Evolutionary conservation across 106 monocot species (phyloP), one percentile per base, ranked within the genome.

Genomic region (Iris macrosiphon): DNA sequence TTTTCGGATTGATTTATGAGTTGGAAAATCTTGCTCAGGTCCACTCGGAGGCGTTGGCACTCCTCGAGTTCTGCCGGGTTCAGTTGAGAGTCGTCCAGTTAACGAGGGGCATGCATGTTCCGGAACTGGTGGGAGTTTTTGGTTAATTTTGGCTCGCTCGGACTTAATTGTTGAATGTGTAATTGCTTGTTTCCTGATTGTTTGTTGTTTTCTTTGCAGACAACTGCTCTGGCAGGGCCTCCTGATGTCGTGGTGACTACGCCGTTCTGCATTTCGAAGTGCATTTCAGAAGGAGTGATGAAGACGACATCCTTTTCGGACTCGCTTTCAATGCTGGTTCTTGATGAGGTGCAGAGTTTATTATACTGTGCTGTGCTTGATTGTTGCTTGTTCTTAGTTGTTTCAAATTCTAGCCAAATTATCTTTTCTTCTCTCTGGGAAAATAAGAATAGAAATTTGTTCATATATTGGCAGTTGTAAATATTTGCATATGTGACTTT

Each of bases 191-290:
- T 51, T 22, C 35, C 12, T 33, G 18, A 43, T 26, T 1, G 15
- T 23, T 24, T 55, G 18, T 40, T 64, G 17, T 40, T 16, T n/a
- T n/a, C n/a, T 15, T 37, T 69, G 32, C 72, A 93, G 93, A 70
- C 39, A 48, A 52, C 66, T 46, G 88, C 71, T 34, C 57, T 93
- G 44, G 52, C 72, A 44, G 88, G 75, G 30, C 62, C 84, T 23
- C 88, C 93, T 33, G 89, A 93, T 37, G 68, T 93, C 40, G 54
- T 93, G 33, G 78, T 88, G 35, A 75, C 93, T 8, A 93, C 88
- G 21, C 93, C 88, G 27, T 78, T 84, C 44, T 93, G 84, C 67
- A 75, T 93, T 52, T 78, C 88, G 10, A 72, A 59, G 18, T 93
- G 93, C 75, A 52, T 88, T 22, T 78, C 84, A 28, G 75, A 72